Conservation (phyloP, 441 rosid species). For the Adansonia madagascariensis region DNA sequence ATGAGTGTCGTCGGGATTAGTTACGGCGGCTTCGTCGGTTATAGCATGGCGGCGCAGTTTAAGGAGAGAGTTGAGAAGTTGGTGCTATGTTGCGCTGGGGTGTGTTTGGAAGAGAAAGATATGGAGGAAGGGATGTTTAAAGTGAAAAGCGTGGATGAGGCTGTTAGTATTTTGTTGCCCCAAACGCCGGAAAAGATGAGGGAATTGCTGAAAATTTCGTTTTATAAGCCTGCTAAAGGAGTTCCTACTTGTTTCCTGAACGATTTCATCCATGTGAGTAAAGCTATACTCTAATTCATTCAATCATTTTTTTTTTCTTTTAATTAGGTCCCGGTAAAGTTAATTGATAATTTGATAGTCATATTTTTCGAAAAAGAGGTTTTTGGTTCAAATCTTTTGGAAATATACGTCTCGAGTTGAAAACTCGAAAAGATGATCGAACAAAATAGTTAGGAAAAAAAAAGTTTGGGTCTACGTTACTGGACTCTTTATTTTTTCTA, state of each 20-base stretch:
- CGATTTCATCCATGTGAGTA: conserved; percentile 62
- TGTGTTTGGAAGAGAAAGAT: conserved; percentile 71
- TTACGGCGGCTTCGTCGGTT: conserved; percentile 78
- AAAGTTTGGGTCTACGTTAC: neutral
- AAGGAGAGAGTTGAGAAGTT: conserved; percentile 56
- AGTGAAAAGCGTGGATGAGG: conserved; percentile 59
- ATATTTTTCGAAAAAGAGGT: neutral
- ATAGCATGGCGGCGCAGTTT: conserved; percentile 71
- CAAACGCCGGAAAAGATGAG: conserved; percentile 53
- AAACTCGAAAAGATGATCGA: neutral
- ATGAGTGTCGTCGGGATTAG: conserved; percentile 65
- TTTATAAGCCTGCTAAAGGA: conserved; percentile 49
- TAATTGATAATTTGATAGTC: neutral
- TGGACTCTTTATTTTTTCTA: too few species aligned
- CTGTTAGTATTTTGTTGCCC: conserved; percentile 52
- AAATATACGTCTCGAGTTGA: neutral
- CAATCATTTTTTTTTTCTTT: neutral
- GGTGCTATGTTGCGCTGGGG: conserved; percentile 69
- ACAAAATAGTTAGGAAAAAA: neutral
- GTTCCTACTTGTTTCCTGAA: conserved; percentile 60
- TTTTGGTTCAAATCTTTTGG: neutral
- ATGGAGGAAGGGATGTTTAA: conserved; percentile 56
- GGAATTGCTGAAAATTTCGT: conserved; percentile 47
- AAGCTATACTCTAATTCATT: neutral
- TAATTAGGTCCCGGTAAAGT: neutral